phyloP scores from a whole-genome alignment of 2,329 filamentous ascomycete species.

The Stagonosporopsis rhizophila region DNA sequence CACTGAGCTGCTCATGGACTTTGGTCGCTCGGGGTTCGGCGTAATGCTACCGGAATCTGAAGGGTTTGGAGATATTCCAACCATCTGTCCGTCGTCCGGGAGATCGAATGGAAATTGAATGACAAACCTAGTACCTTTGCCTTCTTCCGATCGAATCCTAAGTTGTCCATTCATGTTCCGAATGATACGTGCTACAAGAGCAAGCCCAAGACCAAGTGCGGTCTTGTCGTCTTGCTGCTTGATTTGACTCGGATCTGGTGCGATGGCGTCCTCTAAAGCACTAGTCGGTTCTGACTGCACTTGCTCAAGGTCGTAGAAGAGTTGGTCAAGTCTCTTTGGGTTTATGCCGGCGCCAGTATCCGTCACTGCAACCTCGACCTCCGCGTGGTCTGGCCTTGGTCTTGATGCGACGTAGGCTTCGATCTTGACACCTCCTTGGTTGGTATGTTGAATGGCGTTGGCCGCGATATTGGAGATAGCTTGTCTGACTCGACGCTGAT shows the following conservation, averaged over 20 bases:
- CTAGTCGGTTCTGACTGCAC: conserved; percentile 55
- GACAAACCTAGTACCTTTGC: conserved; percentile 82
- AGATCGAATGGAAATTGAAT: conserved; percentile 79
- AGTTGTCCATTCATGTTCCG: conserved; percentile 92
- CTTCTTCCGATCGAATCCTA: conserved; percentile 81
- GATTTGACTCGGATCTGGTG: conserved; percentile 41
- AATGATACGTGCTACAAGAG: conserved; percentile 83
- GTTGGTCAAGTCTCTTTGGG: conserved; percentile 61
- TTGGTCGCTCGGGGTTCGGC: conserved; percentile 23
- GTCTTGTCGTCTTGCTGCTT: conserved; percentile 48
- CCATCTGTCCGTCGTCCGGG: conserved; percentile 51
- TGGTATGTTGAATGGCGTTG: conserved; percentile 84
- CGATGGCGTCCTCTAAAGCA: conserved; percentile 41
- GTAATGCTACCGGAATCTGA: conserved; percentile 33
- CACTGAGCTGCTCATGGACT: background rate
- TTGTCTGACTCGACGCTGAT: conserved; percentile 80
- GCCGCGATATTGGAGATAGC: conserved; percentile 82
- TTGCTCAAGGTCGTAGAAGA: conserved; percentile 71
- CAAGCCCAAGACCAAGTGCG: conserved; percentile 81
- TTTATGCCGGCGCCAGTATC: conserved; percentile 77
- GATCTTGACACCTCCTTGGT: conserved; percentile 70
- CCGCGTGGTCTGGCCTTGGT: conserved; percentile 57
- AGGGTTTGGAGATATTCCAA: background rate
- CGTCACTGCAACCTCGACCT: conserved; percentile 75
- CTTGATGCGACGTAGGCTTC: conserved; percentile 67